Evolutionary conservation across 257 asterid species (phyloP), one percentile per base, ranked within the genome.

Genomic region (Rhazya stricta): DNA sequence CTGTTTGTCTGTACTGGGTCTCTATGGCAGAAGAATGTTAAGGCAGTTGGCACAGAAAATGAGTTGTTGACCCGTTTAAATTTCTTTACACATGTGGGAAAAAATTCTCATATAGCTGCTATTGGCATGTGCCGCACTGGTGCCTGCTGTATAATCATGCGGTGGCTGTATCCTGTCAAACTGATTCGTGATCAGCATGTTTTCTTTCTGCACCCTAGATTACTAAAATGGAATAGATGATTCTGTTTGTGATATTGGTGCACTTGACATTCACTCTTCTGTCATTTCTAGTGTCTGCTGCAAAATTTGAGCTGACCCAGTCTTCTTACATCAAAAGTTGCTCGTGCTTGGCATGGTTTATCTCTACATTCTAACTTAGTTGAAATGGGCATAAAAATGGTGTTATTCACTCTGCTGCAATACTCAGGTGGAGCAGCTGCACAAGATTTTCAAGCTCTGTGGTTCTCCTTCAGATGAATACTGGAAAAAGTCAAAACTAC

Each of bases 381-480:
- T 27, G 16, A 76, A 7, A 32, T 2, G 23, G 57, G 42, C 65
- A 70, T 36, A 23, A 36, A 34, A 36, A 34, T 71, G 54, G 50
- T 23, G 23, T 57, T 56, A 37, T 29, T 39, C 18, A 48, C 19
- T 53, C 75, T 80, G 9, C 69, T 58, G 54, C 79, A 32, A 75
- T 79, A 53, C 72, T 71, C 75, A 90, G 97, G 97, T 92, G 80
- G 96, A 92, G 80, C 97, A 92, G 71, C 92, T 92, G 77, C 96
- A 92, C 87, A 86, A 90, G 86, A 92, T 92, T 75, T 92, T 92
- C 86, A 92, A 92, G 90, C 88, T 92, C 39, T 90, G 96, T 9
- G 97, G 97, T 77, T 92, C 97, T 58, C 97, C 97, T 4, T 74
- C 92, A 11, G 92, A 90, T 34, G 96, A 90, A 12, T 92, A 92